Evolutionary conservation across 768 basidiomycete genomes (phyloP).

Genomic region (Cystofilobasidium capitatum): DNA sequence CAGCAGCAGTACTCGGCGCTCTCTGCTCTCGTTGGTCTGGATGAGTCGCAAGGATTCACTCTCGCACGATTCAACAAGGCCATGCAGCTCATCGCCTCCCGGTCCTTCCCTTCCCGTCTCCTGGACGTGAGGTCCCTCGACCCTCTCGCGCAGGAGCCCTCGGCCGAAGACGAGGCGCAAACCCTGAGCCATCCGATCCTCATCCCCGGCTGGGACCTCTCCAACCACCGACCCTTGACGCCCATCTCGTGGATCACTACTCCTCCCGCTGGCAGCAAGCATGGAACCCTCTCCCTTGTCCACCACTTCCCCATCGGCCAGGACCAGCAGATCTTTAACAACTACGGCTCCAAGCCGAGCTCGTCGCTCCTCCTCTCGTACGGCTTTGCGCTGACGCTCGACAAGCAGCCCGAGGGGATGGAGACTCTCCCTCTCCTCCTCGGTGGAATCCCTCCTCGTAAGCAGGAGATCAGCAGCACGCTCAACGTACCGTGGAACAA

Average conservation of each 20-base stretch:
- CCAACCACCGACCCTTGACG: conserved; percentile 50
- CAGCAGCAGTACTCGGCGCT: conserved; percentile 55
- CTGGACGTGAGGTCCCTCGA: conserved; percentile 38
- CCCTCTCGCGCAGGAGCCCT: background rate
- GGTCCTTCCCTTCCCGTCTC: conserved; percentile 80
- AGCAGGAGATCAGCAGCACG: conserved; percentile 25
- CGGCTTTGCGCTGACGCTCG: conserved; percentile 69
- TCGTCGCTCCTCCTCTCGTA: conserved; percentile 83
- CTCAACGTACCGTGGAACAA: conserved; percentile 46
- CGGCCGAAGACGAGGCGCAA: background rate
- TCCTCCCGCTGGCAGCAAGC: conserved; percentile 14
- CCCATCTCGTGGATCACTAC: conserved; percentile 27
- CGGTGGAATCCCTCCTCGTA: conserved; percentile 43
- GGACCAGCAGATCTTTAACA: conserved; percentile 66
- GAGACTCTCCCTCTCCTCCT: conserved; percentile 76
- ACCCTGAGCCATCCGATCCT: conserved; percentile 58
- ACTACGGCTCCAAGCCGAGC: conserved; percentile 86
- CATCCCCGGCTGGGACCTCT: conserved; percentile 72
- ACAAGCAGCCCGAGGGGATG: conserved; percentile 49
- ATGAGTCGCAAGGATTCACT: conserved; percentile 48
- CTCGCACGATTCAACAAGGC: conserved; percentile 33
- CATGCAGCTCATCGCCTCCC: conserved; percentile 52
- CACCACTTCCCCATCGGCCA: conserved; percentile 44
- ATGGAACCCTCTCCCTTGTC: conserved; percentile 51
- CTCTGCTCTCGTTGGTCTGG: conserved; percentile 40